A percentile compares a stretch with the other conserved stretches of the same genome.
Conservation (phyloP, 1,284 basidiomycete species). For the Cryptococcus sp. region DNA sequence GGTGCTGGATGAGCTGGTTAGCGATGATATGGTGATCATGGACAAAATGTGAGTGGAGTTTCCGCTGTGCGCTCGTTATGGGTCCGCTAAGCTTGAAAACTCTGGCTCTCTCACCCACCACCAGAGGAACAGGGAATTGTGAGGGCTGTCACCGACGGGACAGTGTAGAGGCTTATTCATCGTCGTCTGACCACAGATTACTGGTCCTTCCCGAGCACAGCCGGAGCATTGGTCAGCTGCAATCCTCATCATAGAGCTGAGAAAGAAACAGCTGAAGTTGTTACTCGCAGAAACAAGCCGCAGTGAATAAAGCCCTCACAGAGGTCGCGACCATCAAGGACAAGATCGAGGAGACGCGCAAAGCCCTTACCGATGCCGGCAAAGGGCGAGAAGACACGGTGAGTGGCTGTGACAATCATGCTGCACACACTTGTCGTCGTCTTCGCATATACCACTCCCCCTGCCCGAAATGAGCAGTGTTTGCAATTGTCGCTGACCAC, state of each 20-base stretch:
- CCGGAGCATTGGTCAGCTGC: constrained; percentile 67
- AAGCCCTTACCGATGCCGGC: constrained; percentile 60
- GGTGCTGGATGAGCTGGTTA: constrained; percentile 76
- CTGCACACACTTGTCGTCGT: not conserved
- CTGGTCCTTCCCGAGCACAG: constrained; percentile 88
- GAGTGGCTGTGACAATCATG: constrained; percentile 29
- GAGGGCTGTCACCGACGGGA: no score
- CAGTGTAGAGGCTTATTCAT: no score
- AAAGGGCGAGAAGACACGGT: constrained; percentile 67
- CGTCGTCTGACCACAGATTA: constrained; percentile 62
- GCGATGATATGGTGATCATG: constrained; percentile 75
- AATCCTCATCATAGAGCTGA: not conserved
- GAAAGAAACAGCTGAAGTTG: not conserved
- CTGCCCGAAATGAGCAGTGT: not conserved
- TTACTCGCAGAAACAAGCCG: constrained; percentile 50
- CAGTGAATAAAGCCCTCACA: constrained; percentile 62
- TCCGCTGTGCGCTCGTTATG: not conserved
- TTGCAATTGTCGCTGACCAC: not conserved
- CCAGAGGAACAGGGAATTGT: constrained; percentile 80
- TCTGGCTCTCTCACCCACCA: not conserved
- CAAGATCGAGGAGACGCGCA: constrained; percentile 42
- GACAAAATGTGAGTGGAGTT: constrained; percentile 69
- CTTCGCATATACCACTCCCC: not conserved
- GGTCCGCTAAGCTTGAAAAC: constrained; percentile 12
- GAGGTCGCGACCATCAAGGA: constrained; percentile 55